Evolutionary conservation across 805 yeast species (phyloP).

Genomic region (Ogataea allantospora): DNA sequence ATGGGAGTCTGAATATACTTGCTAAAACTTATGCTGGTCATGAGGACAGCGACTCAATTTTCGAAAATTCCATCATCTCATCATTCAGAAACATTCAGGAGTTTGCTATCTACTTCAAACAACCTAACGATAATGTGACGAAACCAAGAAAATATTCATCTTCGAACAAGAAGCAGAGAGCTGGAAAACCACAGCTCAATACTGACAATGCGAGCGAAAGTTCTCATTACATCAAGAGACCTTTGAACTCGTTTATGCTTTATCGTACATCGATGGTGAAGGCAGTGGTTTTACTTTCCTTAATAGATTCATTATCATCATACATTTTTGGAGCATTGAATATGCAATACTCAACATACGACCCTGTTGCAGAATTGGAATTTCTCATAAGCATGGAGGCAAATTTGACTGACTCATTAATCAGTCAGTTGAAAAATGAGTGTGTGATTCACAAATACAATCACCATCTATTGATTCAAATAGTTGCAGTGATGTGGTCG

Average conservation of each 20-base stretch:
- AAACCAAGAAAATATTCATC: conserved; percentile 8
- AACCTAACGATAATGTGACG: conserved; percentile 19
- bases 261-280: conserved; percentile 44
- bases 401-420: conserved; percentile 8
- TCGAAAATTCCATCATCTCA: conserved; percentile 23
- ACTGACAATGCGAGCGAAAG: conserved; percentile 1
- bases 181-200: conserved; percentile 1
- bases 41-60: conserved; percentile 17
- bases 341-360: conserved; percentile 19
- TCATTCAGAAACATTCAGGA: conserved; percentile 23
- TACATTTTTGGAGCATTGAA: conserved; percentile 18
- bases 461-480: conserved; percentile 41
- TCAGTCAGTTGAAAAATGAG: conserved; percentile 10
- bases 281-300: conserved; percentile 33
- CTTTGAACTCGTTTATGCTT: conserved; percentile 47
- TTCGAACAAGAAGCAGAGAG: conserved; percentile 7
- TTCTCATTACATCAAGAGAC: conserved; percentile 39
- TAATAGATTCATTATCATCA: conserved; percentile 25
- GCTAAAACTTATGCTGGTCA: conserved; percentile 32
- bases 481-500: conserved; percentile 45
- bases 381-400: conserved; percentile 16
- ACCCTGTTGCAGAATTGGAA: conserved; percentile 15
- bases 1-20: conserved; percentile 16
- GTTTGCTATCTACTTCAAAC: conserved; percentile 26
- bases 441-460: conserved; percentile 34